These are phyloP conservation scores for Rhazya stricta DNA, from an alignment of 257 asterid species.

Conservation along the genomic window DNA sequence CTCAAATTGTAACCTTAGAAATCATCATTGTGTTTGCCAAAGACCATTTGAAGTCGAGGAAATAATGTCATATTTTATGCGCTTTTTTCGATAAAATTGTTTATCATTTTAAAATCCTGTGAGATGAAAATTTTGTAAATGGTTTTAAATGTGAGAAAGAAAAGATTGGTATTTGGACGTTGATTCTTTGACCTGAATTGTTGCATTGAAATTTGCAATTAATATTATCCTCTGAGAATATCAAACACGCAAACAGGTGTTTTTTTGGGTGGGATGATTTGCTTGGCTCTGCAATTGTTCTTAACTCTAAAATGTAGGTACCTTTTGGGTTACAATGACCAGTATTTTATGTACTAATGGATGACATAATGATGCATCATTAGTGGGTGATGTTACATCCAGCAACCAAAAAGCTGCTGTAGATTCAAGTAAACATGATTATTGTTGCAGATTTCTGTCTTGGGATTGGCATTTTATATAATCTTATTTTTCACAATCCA, in stretches of 20 bases:
- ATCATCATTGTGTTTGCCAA: not conserved
- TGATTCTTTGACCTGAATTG: no score
- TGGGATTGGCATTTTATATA: not conserved
- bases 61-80: no score
- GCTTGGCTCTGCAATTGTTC: no score
- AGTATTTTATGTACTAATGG: slow-evolving; percentile 3
- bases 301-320: not conserved
- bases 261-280: no score
- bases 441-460: not conserved
- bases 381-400: slow-evolving; percentile 3
- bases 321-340: not conserved
- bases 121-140: no score
- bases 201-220: not conserved
- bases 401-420: not conserved
- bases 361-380: slow-evolving; percentile 6
- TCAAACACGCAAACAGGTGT: no score
- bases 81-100: no score
- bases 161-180: no score
- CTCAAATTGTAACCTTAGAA: not conserved
- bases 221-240: no score
- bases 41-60: not conserved
- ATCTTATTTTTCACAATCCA: not conserved
- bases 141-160: no score
- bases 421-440: slow-evolving; percentile 3
- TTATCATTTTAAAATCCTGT: no score